Evolutionary conservation across 208 protist genomes (phyloP).

Genomic region (Acanthamoeba quina): DNA sequence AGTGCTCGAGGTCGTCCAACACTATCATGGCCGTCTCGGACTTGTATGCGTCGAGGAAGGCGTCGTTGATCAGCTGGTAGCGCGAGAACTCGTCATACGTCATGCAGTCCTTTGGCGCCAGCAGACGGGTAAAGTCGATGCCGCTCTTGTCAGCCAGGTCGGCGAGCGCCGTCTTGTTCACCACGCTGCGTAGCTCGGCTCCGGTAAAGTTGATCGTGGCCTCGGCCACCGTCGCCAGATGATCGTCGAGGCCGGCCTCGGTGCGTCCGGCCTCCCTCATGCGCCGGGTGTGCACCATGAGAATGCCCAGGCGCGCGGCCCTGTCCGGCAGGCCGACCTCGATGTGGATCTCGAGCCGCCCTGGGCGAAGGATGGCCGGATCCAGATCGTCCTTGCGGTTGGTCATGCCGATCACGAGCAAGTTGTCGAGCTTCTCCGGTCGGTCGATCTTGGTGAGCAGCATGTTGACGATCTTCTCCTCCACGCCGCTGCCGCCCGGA

Average conservation of each 20-base stretch:
- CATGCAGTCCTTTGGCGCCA: constrained; percentile 95
- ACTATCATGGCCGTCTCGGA: constrained; percentile 97
- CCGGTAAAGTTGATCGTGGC: neutral
- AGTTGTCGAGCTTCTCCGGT: constrained; percentile 94
- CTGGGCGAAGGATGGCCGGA: constrained; percentile 98
- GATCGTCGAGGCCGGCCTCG: neutral
- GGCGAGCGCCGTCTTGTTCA: constrained; percentile 96
- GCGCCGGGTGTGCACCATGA: constrained; percentile 99
- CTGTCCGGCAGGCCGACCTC: constrained; percentile 97
- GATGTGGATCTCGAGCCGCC: constrained; percentile 99
- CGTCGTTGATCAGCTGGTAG: constrained; percentile 81
- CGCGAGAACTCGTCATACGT: constrained; percentile 73
- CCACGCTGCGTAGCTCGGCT: neutral
- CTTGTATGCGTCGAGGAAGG: constrained; percentile 99
- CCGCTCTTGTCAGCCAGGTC: constrained; percentile 92
- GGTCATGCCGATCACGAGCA: neutral
- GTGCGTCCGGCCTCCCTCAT: constrained; percentile 81
- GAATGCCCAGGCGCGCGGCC: constrained; percentile 96
- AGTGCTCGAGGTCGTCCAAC: constrained; percentile 98
- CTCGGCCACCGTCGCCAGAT: neutral
- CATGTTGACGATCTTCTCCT: constrained; percentile 98
- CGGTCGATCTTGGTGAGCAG: constrained; percentile 99
- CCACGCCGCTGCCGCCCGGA: constrained; percentile 88
- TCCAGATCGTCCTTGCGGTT: constrained; percentile 99
- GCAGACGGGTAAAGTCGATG: constrained; percentile 98